These are phyloP conservation scores for Puccinia polysora DNA, from an alignment of 1,284 basidiomycete species.

Conservation along the genomic window DNA sequence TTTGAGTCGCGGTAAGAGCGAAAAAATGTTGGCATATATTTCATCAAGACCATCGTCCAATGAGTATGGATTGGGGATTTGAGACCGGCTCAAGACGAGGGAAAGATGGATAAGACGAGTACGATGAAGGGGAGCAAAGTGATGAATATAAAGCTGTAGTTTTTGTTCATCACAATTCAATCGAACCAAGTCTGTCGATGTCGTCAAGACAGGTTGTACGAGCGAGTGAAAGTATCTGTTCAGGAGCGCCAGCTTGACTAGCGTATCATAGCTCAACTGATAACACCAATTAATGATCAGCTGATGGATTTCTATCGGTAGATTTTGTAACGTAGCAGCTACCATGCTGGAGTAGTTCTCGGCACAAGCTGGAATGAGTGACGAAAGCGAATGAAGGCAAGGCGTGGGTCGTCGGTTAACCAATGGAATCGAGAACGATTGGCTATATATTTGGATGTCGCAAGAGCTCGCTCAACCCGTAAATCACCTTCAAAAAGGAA, in stretches of 20 bases:
- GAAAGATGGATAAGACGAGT: neutral
- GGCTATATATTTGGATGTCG: too few species aligned
- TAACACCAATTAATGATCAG: slow-evolving; percentile 6
- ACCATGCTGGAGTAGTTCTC: too few species aligned
- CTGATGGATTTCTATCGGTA: slow-evolving; percentile 12
- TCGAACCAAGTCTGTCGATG: neutral
- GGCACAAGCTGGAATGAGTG: neutral
- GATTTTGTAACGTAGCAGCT: slow-evolving; percentile 3
- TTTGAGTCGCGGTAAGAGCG: neutral
- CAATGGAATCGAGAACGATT: too few species aligned
- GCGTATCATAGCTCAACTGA: neutral
- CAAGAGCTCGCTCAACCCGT: too few species aligned
- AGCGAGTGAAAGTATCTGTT: slow-evolving; percentile 15
- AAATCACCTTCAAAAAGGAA: too few species aligned
- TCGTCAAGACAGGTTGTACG: neutral
- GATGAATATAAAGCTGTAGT: slow-evolving; percentile 8
- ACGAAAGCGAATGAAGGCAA: neutral
- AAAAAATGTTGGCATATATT: slow-evolving; percentile 16
- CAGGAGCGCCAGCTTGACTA: slow-evolving; percentile 2
- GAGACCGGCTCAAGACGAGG: slow-evolving; percentile 9
- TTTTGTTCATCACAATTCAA: neutral
- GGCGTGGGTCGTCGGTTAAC: too few species aligned
- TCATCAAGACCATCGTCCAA: slow-evolving; percentile 18
- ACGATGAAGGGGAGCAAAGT: slow-evolving; percentile 13
- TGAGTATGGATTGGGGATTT: neutral